Conservation (phyloP, 2,329 filamentous ascomycete species). For the Fusarium secorum region DNA sequence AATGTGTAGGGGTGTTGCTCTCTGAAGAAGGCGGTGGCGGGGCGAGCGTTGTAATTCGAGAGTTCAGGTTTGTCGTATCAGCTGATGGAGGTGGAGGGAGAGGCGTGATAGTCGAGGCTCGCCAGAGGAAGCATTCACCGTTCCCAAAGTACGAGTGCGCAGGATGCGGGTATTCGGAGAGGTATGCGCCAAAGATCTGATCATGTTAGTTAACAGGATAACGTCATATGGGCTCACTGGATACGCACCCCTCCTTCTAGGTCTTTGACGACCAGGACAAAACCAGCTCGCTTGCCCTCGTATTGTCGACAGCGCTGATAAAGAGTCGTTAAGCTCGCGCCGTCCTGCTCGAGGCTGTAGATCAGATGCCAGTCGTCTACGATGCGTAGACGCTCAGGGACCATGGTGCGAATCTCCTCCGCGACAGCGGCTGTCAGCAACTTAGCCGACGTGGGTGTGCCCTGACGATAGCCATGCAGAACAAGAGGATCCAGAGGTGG, state of each 20-base stretch:
- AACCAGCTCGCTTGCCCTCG: constrained; percentile 77
- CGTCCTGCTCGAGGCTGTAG: constrained; percentile 92
- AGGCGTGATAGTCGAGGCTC: constrained; percentile 66
- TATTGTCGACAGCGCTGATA: constrained; percentile 80
- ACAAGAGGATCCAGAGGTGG: constrained; percentile 85
- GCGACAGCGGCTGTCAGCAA: constrained; percentile 78
- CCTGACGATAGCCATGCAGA: constrained; percentile 70
- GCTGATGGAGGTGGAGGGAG: constrained; percentile 60
- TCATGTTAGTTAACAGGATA: constrained; percentile 11
- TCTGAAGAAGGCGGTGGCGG: constrained; percentile 41
- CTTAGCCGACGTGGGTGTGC: constrained; percentile 66
- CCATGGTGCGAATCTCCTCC: constrained; percentile 89
- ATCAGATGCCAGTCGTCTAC: constrained; percentile 85
- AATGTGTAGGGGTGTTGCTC: constrained; percentile 38
- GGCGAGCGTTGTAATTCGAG: constrained; percentile 51
- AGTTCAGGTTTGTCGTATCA: constrained; percentile 56
- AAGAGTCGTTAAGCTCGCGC: constrained; percentile 84
- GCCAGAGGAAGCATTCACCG: constrained; percentile 85
- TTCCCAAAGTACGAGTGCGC: constrained; percentile 90
- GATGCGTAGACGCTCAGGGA: constrained; percentile 87
- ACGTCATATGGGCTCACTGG: constrained; percentile 17
- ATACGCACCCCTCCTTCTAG: constrained; percentile 72
- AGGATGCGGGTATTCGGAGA: constrained; percentile 87
- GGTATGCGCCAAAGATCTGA: constrained; percentile 88
- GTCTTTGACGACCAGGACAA: constrained; percentile 88